Base-by-base conservation (phyloP, 2,329 filamentous ascomycete species). In the Trichophyton verrucosum region DNA sequence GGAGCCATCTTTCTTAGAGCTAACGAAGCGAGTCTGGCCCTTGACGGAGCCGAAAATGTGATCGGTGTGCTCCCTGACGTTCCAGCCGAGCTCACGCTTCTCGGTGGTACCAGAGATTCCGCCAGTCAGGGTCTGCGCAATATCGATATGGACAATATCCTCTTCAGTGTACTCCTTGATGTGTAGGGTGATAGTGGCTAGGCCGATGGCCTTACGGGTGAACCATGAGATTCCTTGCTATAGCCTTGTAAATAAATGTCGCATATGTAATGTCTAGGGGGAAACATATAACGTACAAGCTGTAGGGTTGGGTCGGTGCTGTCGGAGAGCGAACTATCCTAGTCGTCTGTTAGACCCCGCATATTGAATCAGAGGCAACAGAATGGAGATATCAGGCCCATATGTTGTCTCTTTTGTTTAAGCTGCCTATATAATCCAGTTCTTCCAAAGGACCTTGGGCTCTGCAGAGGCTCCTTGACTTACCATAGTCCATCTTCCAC, bases 281-380 rank as follows among this genome's bases (percentile, higher is more conserved):
- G 40, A 44, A 20, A 58, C 27, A 42, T 40, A 42, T 55, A 7
- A 62, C 67, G 61, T 73, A 79, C 76, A 66, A 92, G 80, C 57
- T 80, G 70, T 62, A 96, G 84, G 64, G 87, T 82, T 0, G 84
- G 78, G 63, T 91, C 87, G 56, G 84, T 76, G 65, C 80, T 76
- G 73, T 87, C 85, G 62, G 88, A 91, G 66, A 91, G 78, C 64
- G 77, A 75, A 72, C 88, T 87, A 81, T 94, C 91, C 89, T 92
- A 69, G 57, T 15, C 24, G 17, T 36, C 22, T 36, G 53, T 53
- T 51, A 61, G 15, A 59, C 58, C 58, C 8, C 49, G 30, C 49
- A 58, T 55, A 49, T 22, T 7, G 36, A 46, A 57, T 30, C 20
- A 22, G 13, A 49, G 3, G 17, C 24, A 11, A 27, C 8, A 51